Base-by-base conservation (phyloP, 2,329 filamentous ascomycete genomes). In the Lojkania enalia region DNA sequence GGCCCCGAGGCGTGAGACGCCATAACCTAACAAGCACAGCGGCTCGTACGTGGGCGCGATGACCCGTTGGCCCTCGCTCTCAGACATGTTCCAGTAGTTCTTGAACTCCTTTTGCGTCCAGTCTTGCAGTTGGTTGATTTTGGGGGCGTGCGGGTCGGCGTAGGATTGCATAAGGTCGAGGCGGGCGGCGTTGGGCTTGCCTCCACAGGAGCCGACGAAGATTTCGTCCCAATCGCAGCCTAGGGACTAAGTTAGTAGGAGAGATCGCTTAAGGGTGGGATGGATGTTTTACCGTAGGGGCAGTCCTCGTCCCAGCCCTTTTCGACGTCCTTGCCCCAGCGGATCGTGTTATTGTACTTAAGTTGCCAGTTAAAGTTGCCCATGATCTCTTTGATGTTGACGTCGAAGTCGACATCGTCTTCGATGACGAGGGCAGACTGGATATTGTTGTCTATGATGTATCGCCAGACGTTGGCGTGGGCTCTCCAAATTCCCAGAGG, bases 201-300 rank as follows among this genome's bases (percentile, higher is more conserved):
- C 40, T 12, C 36, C 43, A 36, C 51, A 54, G 16, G 47, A 44
- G 39, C 51, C 51, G 13, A 52, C 39, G 40, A 52, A 54, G 36
- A 54, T 33, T 33, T 54, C 51, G 44, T 54, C 51, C 51, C 51
- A 54, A 36, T 54, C 51, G 38, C 51, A 54, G 19, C 51, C 51
- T 54, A 19, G 1, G n/a, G 3, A 35, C 9, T 2, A 19, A 32
- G 20, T 38, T 42, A 43, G 16, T 21, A 15, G 4, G 39, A 19
- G 18, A 11, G n/a, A n/a, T 14, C 20, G 21, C 20, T 20, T 9
- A 35, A 30, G 32, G 20, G 14, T 38, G 35, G 14, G 31, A 3
- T 13, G 21, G 2, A 4, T 6, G 18, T 23, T 45, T 19, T 41
- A 52, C 51, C 51, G 23, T 54, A 54, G n/a, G 51, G 49, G 40